Percentiles rank a stretch among this genome's conserved stretches.
These are phyloP conservation scores for Globisporangium perplexum DNA, from an alignment of 352 stramenopile species.

Conservation along the genomic window DNA sequence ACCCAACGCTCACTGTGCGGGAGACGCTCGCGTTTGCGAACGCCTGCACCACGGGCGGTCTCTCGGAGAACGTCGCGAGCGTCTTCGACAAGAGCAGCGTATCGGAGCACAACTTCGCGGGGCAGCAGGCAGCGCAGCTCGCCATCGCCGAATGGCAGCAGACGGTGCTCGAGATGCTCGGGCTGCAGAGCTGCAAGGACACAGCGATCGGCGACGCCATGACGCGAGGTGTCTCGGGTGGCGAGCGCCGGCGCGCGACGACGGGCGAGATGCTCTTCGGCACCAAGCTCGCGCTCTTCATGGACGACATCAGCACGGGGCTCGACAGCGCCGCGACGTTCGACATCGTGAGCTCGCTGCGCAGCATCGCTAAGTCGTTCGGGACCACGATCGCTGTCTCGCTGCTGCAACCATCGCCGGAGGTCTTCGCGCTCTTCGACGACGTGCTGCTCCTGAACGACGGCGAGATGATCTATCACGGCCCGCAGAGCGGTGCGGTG, in stretches of 20 bases:
- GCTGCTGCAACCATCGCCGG: constrained; percentile 45
- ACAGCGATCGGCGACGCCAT: constrained; percentile 26
- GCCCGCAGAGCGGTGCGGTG: constrained; percentile 25
- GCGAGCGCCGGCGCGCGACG: constrained; percentile 62
- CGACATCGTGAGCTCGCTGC: constrained; percentile 80
- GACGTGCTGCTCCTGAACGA: constrained; percentile 52
- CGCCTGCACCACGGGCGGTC: constrained; percentile 22
- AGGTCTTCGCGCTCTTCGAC: constrained; percentile 56
- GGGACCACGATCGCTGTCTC: constrained; percentile 46
- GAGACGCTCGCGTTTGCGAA: constrained; percentile 51
- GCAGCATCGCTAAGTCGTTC: constrained; percentile 27
- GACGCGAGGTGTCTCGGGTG: constrained; percentile 37
- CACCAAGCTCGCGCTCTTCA: constrained; percentile 51
- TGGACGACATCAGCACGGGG: constrained; percentile 89
- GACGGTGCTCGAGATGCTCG: not conserved
- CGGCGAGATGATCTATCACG: constrained; percentile 59
- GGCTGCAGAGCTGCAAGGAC: constrained; percentile 1
- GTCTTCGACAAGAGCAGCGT: not conserved
- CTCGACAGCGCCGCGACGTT: constrained; percentile 86
- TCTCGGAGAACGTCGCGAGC: not conserved
- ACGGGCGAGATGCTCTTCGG: constrained; percentile 80
- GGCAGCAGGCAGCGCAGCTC: not conserved
- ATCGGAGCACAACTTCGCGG: not conserved
- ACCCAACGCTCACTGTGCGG: constrained; percentile 36
- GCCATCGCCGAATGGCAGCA: too few species aligned